Base-by-base conservation (phyloP, 495 filamentous ascomycete species). In the Friedmanniomyces endolithicus region DNA sequence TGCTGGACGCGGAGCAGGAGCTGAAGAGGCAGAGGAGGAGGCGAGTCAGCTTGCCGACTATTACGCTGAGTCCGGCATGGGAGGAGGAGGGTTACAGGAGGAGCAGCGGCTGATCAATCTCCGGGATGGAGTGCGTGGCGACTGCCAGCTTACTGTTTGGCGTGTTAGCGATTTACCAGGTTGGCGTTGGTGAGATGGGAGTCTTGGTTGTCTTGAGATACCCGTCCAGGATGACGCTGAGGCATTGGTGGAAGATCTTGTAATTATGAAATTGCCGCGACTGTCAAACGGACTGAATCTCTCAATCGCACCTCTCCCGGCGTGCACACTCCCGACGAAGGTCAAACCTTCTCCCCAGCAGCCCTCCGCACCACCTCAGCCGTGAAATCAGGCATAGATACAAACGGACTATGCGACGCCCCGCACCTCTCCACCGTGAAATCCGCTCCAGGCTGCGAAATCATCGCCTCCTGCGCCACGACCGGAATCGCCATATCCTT, bases 1-100 rank as follows among this genome's bases (percentile, higher is more conserved):
- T 85, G 24, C 80, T 84, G 75, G 78, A 83, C 61, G 76, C 78
- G 37, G 81, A 85, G 62, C 74, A 69, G 52, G 78, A 84, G 61
- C 67, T 85, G 35, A 69, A 69, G 49, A 34, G 56, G 20, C 57
- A 70, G 48, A 37, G 54, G 20, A 56, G 40, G 50, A 40, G 54
- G 25, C 31, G 54, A 20, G 48, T 57, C 20, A 61, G 58, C 33
- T 12, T 37, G 2, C 48, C 55, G 6, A 25, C 49, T 6, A 56
- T 56, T 16, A 33, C 49, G 11, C 11, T 56, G 2, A 27, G 23
- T 20, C 35, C 54, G 14, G 27, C 11, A 14, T 46, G 39, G 1
- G 54, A 44, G 11, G 46, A 44, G 11, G 46, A 43, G 33, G 34
- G 49, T 17, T 19, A 31, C 17, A 2, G 31, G 23, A 40, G 51